Evolutionary conservation across 2,329 filamentous ascomycete genomes (phyloP).

Genomic region (Dactylonectria macrodidyma): DNA sequence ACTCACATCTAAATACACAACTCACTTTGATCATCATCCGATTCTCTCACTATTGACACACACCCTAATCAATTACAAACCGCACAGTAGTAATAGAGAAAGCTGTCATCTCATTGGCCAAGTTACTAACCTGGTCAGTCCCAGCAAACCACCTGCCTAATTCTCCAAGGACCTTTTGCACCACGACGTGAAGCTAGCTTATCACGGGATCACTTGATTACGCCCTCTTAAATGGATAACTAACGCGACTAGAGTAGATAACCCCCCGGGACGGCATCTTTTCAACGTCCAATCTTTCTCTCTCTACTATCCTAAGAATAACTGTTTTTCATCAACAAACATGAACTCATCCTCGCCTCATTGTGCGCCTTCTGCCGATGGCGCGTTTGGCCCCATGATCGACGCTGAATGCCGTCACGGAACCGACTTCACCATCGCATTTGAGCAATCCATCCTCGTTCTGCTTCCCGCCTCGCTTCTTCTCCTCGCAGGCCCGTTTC

Average conservation of each 20-base stretch:
- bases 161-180: slow-evolving; percentile 7
- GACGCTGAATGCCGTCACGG: slow-evolving; percentile 53
- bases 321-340: neutral
- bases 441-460: slow-evolving; percentile 57
- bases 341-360: slow-evolving; percentile 44
- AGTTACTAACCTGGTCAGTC: neutral
- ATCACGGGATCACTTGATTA: neutral
- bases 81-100: neutral
- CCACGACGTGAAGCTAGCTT: slow-evolving; percentile 17
- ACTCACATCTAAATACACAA: no score
- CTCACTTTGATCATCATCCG: no score
- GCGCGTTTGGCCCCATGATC: slow-evolving; percentile 46
- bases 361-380: slow-evolving; percentile 44
- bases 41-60: no score
- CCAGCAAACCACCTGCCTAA: slow-evolving; percentile 39
- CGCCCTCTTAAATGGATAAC: neutral
- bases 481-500: slow-evolving; percentile 51
- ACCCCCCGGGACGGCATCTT: neutral
- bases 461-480: slow-evolving; percentile 51
- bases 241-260: neutral
- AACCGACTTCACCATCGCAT: slow-evolving; percentile 67
- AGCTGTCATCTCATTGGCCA: neutral
- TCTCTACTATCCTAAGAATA: slow-evolving; percentile 2
- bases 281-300: neutral
- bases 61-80: no score